phyloP scores from a whole-genome alignment of 306 rosid species.

The Cicer arietinum region DNA sequence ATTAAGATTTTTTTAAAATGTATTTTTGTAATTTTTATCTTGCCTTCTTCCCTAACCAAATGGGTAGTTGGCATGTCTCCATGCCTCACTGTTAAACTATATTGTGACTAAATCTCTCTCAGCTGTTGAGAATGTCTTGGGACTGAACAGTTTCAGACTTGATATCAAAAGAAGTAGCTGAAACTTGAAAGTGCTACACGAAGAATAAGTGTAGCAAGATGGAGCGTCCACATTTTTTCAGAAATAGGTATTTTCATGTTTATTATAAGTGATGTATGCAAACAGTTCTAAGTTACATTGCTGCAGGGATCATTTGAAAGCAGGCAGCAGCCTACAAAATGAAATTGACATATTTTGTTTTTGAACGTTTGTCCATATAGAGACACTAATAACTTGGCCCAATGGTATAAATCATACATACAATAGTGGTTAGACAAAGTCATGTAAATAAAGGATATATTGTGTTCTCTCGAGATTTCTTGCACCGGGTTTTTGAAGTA shows the following conservation, averaged over 20 bases:
- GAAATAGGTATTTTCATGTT: background rate
- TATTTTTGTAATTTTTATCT: background rate
- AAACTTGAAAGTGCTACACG: too few relatives aligned
- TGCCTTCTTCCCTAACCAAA: background rate
- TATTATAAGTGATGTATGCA: background rate
- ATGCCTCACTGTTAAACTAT: background rate
- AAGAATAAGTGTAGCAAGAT: background rate
- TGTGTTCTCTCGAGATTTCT: too few relatives aligned
- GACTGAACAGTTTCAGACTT: background rate
- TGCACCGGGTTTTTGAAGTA: too few relatives aligned
- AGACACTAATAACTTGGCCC: too few relatives aligned
- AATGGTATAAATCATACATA: too few relatives aligned
- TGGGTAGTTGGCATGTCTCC: background rate
- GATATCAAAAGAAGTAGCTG: background rate
- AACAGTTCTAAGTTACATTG: too few relatives aligned
- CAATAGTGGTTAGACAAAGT: background rate
- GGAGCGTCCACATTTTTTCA: background rate
- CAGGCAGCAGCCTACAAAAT: background rate
- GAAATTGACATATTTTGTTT: too few relatives aligned
- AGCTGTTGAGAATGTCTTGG: background rate
- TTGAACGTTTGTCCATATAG: too few relatives aligned
- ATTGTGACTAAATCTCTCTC: background rate
- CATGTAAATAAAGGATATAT: background rate
- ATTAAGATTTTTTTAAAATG: too few relatives aligned
- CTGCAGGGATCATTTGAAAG: background rate